phyloP scores from a whole-genome alignment of 148 eudicot species.

The Silene uniflora region DNA sequence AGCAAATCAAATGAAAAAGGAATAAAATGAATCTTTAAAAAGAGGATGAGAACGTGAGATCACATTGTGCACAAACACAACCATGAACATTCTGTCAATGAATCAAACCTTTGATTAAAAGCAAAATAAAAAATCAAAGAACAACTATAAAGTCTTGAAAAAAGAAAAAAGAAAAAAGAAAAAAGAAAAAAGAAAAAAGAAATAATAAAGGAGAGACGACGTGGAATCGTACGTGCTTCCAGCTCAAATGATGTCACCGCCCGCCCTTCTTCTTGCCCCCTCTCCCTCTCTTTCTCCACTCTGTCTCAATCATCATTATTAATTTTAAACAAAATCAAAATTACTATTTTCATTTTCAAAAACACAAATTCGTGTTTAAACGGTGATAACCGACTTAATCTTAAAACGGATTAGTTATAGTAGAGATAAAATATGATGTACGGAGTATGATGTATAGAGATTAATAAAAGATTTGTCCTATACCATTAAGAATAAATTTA shows the following conservation, averaged over 20 bases:
- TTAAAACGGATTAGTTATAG: too few relatives aligned
- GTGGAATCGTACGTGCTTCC: slow-evolving; percentile 31
- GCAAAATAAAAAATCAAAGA: neutral
- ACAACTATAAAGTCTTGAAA: neutral
- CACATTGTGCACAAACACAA: slow-evolving; percentile 25
- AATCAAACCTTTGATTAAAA: neutral
- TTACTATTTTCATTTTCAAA: too few relatives aligned
- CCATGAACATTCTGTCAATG: slow-evolving; percentile 28
- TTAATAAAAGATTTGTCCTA: too few relatives aligned
- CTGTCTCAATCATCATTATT: slow-evolving; percentile 25
- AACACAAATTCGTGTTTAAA: too few relatives aligned
- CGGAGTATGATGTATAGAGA: too few relatives aligned
- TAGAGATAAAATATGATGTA: too few relatives aligned
- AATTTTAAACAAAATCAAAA: too few relatives aligned
- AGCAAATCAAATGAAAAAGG: too few relatives aligned
- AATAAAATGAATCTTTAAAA: too few relatives aligned
- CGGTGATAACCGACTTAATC: too few relatives aligned
- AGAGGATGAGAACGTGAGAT: slow-evolving; percentile 25
- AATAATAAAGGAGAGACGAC: slow-evolving; percentile 16
- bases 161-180: neutral
- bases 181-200: neutral
- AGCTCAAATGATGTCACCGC: slow-evolving; percentile 33
- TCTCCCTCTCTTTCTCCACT: slow-evolving; percentile 20
- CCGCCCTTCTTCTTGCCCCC: neutral
- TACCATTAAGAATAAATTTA: too few relatives aligned